Conservation (phyloP, 1,284 basidiomycete genomes). For the Athelia psychrophila region DNA sequence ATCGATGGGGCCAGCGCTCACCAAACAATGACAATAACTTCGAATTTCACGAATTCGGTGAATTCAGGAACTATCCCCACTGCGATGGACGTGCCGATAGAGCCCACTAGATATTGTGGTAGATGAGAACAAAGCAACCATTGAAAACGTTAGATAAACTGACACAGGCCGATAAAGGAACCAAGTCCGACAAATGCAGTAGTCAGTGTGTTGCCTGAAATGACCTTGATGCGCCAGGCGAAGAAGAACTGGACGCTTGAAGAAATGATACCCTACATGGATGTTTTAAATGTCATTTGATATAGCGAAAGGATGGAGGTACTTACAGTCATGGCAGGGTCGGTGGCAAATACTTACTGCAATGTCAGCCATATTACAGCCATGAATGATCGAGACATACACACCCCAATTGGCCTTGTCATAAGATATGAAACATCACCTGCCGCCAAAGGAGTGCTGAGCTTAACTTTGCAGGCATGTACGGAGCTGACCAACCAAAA, state of each 20-base stretch:
- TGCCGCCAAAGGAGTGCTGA: background rate
- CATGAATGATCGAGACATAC: slow-evolving; percentile 1
- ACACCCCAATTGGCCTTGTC: slow-evolving; percentile 7
- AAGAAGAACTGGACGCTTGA: slow-evolving; percentile 33
- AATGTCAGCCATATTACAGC: background rate
- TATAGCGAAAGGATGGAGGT: background rate
- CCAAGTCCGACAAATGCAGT: slow-evolving; percentile 12
- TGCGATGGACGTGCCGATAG: slow-evolving; percentile 28
- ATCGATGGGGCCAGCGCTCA: background rate
- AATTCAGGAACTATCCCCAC: slow-evolving; percentile 31
- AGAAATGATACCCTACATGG: slow-evolving; percentile 25
- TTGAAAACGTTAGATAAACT: slow-evolving; percentile 1
- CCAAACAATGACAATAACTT: slow-evolving; percentile 35
- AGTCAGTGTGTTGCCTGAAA: slow-evolving; percentile 19
- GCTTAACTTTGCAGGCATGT: background rate
- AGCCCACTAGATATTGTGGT: slow-evolving; percentile 20
- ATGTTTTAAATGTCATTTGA: background rate
- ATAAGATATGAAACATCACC: slow-evolving; percentile 2
- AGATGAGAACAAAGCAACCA: background rate
- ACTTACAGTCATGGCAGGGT: slow-evolving; percentile 11
- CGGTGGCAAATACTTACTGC: background rate
- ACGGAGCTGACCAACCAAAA: slow-evolving; percentile 14
- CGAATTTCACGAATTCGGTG: slow-evolving; percentile 30
- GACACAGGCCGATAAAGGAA: slow-evolving; percentile 9
- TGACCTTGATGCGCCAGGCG: slow-evolving; percentile 29